Conservation (phyloP, 2,329 filamentous ascomycete genomes). For the Fusarium fracticaudum region DNA sequence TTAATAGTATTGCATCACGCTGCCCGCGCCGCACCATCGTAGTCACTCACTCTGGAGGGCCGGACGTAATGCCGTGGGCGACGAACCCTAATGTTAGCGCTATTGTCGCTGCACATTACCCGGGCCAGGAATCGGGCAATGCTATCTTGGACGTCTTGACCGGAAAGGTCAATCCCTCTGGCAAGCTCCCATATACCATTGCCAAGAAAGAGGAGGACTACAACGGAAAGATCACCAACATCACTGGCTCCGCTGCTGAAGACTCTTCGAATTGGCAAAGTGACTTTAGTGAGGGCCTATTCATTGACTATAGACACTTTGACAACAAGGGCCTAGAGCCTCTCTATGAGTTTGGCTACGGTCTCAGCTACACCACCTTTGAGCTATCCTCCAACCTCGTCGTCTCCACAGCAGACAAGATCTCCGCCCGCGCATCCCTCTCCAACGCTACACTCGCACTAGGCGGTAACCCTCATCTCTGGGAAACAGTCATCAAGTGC, state of each 20-base stretch:
- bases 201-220: background rate
- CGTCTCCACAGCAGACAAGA: background rate
- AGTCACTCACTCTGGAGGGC: background rate
- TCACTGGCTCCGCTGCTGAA: background rate
- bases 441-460: background rate
- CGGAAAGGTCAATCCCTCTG: background rate
- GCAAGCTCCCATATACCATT: background rate
- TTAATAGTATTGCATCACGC: background rate
- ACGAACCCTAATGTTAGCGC: background rate
- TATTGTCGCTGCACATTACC: slow-evolving; percentile 77
- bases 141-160: background rate
- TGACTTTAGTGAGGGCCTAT: background rate
- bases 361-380: slow-evolving; percentile 79
- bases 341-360: slow-evolving; percentile 80
- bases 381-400: background rate
- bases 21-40: background rate
- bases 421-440: background rate
- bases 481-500: background rate
- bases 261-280: background rate
- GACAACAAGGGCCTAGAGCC: slow-evolving; percentile 69
- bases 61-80: background rate
- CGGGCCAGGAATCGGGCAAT: slow-evolving; percentile 47
- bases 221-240: background rate
- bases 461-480: background rate
- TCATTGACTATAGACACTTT: slow-evolving; percentile 76